Percentiles rank a stretch among this genome's conserved stretches.
Evolutionary conservation across 2,329 filamentous ascomycete genomes (phyloP).

Genomic region (Teratosphaeria viscida): DNA sequence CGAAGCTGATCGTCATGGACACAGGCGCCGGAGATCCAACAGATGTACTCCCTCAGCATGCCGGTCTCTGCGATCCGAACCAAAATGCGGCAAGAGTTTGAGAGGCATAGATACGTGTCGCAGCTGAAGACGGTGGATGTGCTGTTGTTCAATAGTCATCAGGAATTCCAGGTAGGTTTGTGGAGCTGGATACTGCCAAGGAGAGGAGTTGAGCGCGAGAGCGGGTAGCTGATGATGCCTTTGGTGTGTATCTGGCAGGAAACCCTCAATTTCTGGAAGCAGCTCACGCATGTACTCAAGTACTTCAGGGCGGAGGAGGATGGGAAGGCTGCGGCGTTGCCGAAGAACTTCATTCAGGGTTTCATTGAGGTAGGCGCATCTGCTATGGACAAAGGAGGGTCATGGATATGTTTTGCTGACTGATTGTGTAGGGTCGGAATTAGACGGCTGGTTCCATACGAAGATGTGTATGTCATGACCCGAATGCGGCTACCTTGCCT

Average conservation of each 20-base stretch:
- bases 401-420: constrained; percentile 5
- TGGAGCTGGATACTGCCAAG: background rate
- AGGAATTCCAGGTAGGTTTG: constrained; percentile 77
- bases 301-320: constrained; percentile 89
- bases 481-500: constrained; percentile 1
- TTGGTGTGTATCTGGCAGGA: constrained; percentile 47
- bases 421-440: constrained; percentile 8
- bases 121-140: constrained; percentile 84
- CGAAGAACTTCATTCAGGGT: constrained; percentile 81
- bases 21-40: constrained; percentile 91
- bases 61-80: constrained; percentile 81
- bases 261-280: constrained; percentile 99
- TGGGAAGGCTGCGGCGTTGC: constrained; percentile 58
- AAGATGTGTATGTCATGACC: constrained; percentile 19
- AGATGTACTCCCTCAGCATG: constrained; percentile 89
- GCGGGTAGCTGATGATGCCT: background rate
- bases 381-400: background rate
- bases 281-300: constrained; percentile 87
- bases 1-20: constrained; percentile 6
- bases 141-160: constrained; percentile 78
- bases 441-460: constrained; percentile 1
- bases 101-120: constrained; percentile 85
- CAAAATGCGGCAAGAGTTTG: constrained; percentile 92
- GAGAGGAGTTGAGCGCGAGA: background rate
- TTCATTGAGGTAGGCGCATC: constrained; percentile 68